These are phyloP conservation scores for Crucihimalaya himalaica DNA, from an alignment of 345 rosid species.

Conservation along the genomic window DNA sequence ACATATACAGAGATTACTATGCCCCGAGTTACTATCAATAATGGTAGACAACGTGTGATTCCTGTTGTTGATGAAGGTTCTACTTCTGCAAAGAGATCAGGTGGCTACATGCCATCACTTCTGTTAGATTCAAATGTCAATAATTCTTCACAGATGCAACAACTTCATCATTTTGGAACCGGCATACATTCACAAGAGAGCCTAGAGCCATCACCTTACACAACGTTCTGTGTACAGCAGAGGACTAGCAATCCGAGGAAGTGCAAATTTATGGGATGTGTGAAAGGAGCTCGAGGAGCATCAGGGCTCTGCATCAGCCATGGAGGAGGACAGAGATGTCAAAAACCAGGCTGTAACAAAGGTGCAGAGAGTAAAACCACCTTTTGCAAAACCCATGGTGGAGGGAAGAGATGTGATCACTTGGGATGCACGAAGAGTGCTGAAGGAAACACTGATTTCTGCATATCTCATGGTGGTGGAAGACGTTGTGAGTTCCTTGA, in stretches of 20 bases:
- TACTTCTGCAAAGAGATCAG: slow-evolving; percentile 86
- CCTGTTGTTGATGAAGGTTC: slow-evolving; percentile 91
- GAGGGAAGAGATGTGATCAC: slow-evolving; percentile 83
- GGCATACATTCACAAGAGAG: slow-evolving; percentile 40
- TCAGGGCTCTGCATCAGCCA: slow-evolving; percentile 90
- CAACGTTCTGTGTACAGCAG: slow-evolving; percentile 23
- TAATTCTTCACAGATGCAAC: slow-evolving; percentile 37
- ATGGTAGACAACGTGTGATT: slow-evolving; percentile 42
- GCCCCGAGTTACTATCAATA: slow-evolving; percentile 36
- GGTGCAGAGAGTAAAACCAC: slow-evolving; percentile 91
- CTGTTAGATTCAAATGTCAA: slow-evolving; percentile 55
- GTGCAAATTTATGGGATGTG: slow-evolving; percentile 72
- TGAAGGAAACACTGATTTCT: slow-evolving; percentile 82
- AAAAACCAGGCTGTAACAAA: slow-evolving; percentile 77
- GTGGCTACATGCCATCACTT: slow-evolving; percentile 92
- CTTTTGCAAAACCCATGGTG: slow-evolving; percentile 91
- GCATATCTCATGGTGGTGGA: slow-evolving; percentile 98
- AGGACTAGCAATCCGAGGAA: slow-evolving; percentile 56
- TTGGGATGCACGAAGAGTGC: slow-evolving; percentile 97
- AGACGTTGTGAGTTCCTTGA: slow-evolving; percentile 65
- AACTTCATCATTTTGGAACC: slow-evolving; percentile 42
- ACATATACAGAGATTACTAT: slow-evolving; percentile 40
- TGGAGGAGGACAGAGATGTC: slow-evolving; percentile 96
- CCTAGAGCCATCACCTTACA: slow-evolving; percentile 50
- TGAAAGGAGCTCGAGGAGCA: slow-evolving; percentile 83